phyloP scores from a whole-genome alignment of 139 green algal species.

The Ulvella scutata region DNA sequence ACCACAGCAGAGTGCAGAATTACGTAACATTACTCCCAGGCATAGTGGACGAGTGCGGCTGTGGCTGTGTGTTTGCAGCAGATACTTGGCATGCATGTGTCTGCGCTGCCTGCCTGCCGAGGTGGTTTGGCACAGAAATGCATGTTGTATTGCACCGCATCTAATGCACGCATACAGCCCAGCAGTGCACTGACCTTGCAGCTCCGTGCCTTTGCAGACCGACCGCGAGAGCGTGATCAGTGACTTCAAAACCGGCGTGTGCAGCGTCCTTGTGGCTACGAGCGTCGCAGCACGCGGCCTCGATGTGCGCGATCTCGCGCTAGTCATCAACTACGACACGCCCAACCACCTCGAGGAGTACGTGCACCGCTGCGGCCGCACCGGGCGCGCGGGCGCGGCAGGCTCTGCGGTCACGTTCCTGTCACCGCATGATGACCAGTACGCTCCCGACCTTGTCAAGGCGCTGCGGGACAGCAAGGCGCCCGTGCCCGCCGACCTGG shows the following conservation, averaged over 20 bases:
- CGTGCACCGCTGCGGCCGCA: conserved; percentile 57
- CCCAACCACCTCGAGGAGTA: conserved; percentile 99
- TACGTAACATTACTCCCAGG: too few relatives aligned
- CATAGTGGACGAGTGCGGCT: too few relatives aligned
- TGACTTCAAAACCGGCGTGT: conserved; percentile 91
- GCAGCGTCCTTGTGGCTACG: conserved; percentile 82
- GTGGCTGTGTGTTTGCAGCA: too few relatives aligned
- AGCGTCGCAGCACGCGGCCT: conserved; percentile 83
- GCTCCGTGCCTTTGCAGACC: conserved; percentile 33
- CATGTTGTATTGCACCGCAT: too few relatives aligned
- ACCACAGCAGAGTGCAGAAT: too few relatives aligned
- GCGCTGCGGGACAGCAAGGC: conserved; percentile 67
- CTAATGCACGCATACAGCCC: too few relatives aligned
- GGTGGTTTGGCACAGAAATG: too few relatives aligned
- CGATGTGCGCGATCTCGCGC: conserved; percentile 84
- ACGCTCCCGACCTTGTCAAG: conserved; percentile 88
- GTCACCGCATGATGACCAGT: conserved; percentile 66
- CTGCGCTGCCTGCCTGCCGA: too few relatives aligned
- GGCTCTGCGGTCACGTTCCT: conserved; percentile 95
- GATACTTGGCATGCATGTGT: too few relatives aligned
- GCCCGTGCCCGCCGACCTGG: conserved; percentile 46
- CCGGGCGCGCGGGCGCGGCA: conserved; percentile 65
- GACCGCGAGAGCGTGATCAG: conserved; percentile 87
- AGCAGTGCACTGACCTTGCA: background rate
- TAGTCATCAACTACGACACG: conserved; percentile 94